Evolutionary conservation across 2,329 filamentous ascomycete genomes (phyloP), one percentile per base, ranked within the genome.

Genomic region (Pseudodiploospora longispora): DNA sequence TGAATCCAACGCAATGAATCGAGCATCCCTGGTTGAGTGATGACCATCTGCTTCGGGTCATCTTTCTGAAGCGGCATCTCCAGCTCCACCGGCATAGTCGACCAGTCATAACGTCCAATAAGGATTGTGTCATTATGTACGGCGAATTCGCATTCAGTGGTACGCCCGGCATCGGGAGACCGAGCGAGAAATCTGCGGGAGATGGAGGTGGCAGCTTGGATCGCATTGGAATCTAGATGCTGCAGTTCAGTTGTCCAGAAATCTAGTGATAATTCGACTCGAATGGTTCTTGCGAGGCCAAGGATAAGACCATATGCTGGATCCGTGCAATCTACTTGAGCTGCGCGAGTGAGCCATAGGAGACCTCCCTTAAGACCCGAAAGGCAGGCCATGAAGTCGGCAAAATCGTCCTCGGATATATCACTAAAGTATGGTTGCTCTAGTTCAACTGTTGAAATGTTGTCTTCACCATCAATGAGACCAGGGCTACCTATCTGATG

Each of bases 311-410:
- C 42, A 27, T 45, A 47, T 19, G 35, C 31, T 10, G 48, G 48
- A 29, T 50, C 38, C 4, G 30, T 31, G 30, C 45, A 47, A 10
- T 29, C 32, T 4, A 45, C 28, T 27, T 50, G 48, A 7, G 39
- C 30, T 3, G 45, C 5, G 5, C 38, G 36, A 4, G 48, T 50
- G n/a, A 50, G 32, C 48, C 48, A 50, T 5, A 50, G 27, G 5
- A 50, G 6, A 8, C 47, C 35, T 6, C 19, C 10, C 36, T 42
- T 42, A 12, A 36, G 10, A 3, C 43, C 1, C 49, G 36, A 4
- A 50, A 60, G 35, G 56, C 46, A 6, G 37, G 35, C 19, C 52
- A 47, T 48, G 27, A 59, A 52, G 4, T 27, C 31, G 0, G 36
- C 30, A 27, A 49, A 54, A 3, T 38, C 33, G 4, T 44, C 3